Evolutionary conservation across 2,329 filamentous ascomycete species (phyloP), one percentile per base, ranked within the genome.

Genomic region (Arachnopeziza araneosa): DNA sequence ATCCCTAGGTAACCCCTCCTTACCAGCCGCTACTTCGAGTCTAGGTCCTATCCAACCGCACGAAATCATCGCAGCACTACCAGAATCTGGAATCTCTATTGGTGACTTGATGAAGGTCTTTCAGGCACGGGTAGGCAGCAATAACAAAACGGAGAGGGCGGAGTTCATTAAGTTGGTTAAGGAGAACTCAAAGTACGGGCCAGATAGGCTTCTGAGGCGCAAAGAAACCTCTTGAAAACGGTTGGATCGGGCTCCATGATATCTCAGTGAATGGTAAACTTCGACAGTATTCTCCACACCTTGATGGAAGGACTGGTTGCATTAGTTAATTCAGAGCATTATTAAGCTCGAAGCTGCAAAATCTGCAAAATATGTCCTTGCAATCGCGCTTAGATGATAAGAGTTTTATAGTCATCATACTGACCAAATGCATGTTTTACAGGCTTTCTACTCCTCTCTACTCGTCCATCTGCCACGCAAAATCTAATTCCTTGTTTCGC

Each of bases 381-480:
- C 26, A 21, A 30, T 36, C 5, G 24, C n/a, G n/a, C 51, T 24
- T 26, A 26, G 24, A 30, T 12, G 21, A 23, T n/a, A 53, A 6
- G 12, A 26, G 19, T 53, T 21, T 32, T 19, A 54, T n/a, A 8
- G n/a, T n/a, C 17, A 21, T 54, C 26, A 23, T 17, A 24, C 22
- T 7, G 9, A n/a, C n/a, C 32, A 17, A 24, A 26, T 32, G 52
- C 21, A 21, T 26, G 17, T 12, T 32, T n/a, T 19, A 24, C 4
- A 32, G 26, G 4, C 32, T 19, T 17, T n/a, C 24, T 32, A 7
- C 30, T 7, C 14, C 19, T 5, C 24, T 30, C 63, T 81, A 95
- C 75, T 92, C 90, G 76, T 97, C 95, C 88, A 96, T 95, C 79
- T 97, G 91, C 95, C 93, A 99, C 32, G 89, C 86, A 75, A 97